Conservation (phyloP, 306 rosid genomes). For the Inga leiocalycina region DNA sequence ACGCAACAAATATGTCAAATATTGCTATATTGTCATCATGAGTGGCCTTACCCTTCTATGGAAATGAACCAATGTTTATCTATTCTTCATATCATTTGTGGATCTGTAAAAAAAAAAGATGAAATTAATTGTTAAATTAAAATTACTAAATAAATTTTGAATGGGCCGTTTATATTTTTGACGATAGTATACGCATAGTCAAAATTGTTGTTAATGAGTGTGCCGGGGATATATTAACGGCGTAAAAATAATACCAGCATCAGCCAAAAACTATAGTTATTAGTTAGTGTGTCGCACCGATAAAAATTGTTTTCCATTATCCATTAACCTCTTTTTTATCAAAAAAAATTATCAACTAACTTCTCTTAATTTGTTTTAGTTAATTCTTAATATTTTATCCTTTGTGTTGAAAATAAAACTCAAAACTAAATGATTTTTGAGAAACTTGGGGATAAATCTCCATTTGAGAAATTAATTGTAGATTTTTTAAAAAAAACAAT, state of each 20-base stretch:
- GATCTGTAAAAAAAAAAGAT: background rate
- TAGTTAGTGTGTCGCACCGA: background rate
- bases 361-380: background rate
- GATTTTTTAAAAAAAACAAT: no score
- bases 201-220: background rate
- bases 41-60: conserved; percentile 11
- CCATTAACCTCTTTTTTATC: background rate
- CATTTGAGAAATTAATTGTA: no score
- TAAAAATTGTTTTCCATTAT: background rate
- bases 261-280: background rate
- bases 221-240: background rate
- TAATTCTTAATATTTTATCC: no score
- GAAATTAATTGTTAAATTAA: background rate
- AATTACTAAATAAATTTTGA: background rate
- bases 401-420: background rate
- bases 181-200: background rate
- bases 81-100: background rate
- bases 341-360: background rate
- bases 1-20: conserved; percentile 27
- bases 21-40: conserved; percentile 19
- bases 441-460: no score
- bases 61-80: background rate
- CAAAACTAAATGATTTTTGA: background rate
- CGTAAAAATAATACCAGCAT: background rate
- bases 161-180: background rate